Conservation (phyloP, 1,139 yeast genomes). For the Diutina neorugosa region DNA sequence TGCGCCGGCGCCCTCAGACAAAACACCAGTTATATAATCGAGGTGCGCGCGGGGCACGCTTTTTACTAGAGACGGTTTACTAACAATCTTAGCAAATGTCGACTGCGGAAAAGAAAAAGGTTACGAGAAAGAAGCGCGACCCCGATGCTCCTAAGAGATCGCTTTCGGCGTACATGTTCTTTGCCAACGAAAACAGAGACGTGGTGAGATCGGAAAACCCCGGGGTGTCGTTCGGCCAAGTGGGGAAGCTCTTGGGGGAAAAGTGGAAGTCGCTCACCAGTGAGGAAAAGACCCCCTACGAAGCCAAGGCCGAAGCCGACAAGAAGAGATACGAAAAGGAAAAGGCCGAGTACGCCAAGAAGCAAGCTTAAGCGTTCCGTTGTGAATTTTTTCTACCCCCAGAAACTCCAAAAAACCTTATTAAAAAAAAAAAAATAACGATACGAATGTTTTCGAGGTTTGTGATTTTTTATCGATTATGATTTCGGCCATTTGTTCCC, state of each 20-base stretch:
- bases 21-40: neutral
- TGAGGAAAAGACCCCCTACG: conserved; percentile 81
- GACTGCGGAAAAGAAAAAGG: conserved; percentile 29
- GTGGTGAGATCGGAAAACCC: conserved; percentile 90
- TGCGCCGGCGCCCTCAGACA: no score
- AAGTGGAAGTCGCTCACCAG: conserved; percentile 84
- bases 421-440: neutral
- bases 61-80: neutral
- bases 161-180: conserved; percentile 95
- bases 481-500: neutral
- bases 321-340: conserved; percentile 95
- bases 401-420: neutral
- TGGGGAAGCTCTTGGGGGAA: conserved; percentile 87
- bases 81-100: conserved; percentile 1
- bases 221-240: conserved; percentile 85
- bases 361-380: conserved; percentile 9
- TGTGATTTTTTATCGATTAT: neutral
- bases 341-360: conserved; percentile 77
- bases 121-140: conserved; percentile 53
- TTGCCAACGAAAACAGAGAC: conserved; percentile 95
- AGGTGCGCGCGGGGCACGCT: neutral
- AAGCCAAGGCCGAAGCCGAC: conserved; percentile 87
- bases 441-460: neutral
- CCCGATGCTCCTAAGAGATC: conserved; percentile 99
- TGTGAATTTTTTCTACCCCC: neutral